A percentile compares a stretch with the other conserved stretches of the same genome.
phyloP scores from a whole-genome alignment of 176 grass and related monocot species.

The bread wheat (Triticum aestivum) region DNA sequence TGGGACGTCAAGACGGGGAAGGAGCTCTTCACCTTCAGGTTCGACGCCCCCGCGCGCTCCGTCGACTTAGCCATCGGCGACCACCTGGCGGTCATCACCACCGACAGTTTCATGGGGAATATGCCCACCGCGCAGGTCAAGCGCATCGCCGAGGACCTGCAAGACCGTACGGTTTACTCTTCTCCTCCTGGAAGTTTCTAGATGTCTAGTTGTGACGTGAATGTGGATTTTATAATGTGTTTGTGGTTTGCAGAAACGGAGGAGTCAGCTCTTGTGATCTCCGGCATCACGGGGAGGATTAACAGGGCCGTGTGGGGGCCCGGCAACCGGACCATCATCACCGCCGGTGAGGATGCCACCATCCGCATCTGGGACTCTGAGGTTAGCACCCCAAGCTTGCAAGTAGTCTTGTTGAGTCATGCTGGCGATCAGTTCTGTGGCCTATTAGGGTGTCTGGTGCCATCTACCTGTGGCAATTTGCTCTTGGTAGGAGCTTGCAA shows the following conservation, averaged over 20 bases:
- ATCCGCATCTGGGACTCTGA: constrained; percentile 89
- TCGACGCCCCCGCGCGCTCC: constrained; percentile 74
- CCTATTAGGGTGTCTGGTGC: not conserved
- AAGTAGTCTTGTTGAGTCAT: not conserved
- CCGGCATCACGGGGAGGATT: constrained; percentile 79
- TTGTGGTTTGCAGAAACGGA: constrained; percentile 58
- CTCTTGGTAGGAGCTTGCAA: not conserved
- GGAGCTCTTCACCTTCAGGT: constrained; percentile 74
- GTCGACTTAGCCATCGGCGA: constrained; percentile 74
- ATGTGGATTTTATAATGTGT: not conserved
- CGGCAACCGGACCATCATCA: constrained; percentile 86
- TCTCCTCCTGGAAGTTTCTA: not conserved
- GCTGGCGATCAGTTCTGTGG: not conserved
- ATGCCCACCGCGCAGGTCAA: constrained; percentile 84
- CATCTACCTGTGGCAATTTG: not conserved
- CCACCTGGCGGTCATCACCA: constrained; percentile 67
- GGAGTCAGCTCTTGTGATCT: constrained; percentile 67
- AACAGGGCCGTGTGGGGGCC: constrained; percentile 95
- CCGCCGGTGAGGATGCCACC: constrained; percentile 77
- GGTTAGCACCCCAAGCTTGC: constrained; percentile 33
- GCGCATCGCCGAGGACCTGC: constrained; percentile 57
- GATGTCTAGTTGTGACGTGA: not conserved
- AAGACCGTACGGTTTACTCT: constrained; percentile 49
- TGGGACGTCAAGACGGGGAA: constrained; percentile 76
- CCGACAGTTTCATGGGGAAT: constrained; percentile 84